phyloP scores from a whole-genome alignment of 345 rosid species.

The Moringa oleifera region DNA sequence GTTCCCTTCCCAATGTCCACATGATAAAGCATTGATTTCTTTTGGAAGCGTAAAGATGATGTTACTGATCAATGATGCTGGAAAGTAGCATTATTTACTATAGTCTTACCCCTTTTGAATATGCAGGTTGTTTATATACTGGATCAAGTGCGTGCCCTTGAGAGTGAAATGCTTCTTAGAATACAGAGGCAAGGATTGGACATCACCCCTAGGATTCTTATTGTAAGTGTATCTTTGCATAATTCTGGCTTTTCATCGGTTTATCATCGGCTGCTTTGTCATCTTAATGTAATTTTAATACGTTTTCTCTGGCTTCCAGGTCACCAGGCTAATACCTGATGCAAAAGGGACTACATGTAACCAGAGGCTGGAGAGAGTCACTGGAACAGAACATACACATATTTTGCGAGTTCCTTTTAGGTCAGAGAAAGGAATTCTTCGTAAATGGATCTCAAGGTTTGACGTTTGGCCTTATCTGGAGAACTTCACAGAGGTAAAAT shows the following conservation, averaged over 20 bases:
- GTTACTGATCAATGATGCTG: conserved; percentile 2
- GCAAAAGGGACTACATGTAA: conserved; percentile 94
- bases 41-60: not conserved
- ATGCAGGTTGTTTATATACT: conserved; percentile 87
- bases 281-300: conserved; percentile 9
- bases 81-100: conserved; percentile 1
- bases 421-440: conserved; percentile 81
- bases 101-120: conserved; percentile 6
- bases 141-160: conserved; percentile 98
- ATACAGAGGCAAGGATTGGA: conserved; percentile 87
- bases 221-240: conserved; percentile 42
- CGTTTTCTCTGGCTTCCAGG: conserved; percentile 34
- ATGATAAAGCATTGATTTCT: not conserved
- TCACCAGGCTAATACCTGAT: conserved; percentile 89
- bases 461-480: conserved; percentile 98
- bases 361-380: conserved; percentile 88
- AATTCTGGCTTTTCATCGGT: not conserved
- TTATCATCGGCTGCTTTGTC: not conserved
- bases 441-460: conserved; percentile 95
- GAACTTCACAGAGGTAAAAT: conserved; percentile 72
- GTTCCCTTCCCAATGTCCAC: not conserved
- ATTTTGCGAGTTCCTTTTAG: conserved; percentile 92
- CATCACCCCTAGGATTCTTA: conserved; percentile 74
- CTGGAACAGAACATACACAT: conserved; percentile 80
- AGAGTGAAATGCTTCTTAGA: conserved; percentile 81